Conservation (phyloP, 2,329 filamentous ascomycete genomes). For the Cladosporium velox region DNA sequence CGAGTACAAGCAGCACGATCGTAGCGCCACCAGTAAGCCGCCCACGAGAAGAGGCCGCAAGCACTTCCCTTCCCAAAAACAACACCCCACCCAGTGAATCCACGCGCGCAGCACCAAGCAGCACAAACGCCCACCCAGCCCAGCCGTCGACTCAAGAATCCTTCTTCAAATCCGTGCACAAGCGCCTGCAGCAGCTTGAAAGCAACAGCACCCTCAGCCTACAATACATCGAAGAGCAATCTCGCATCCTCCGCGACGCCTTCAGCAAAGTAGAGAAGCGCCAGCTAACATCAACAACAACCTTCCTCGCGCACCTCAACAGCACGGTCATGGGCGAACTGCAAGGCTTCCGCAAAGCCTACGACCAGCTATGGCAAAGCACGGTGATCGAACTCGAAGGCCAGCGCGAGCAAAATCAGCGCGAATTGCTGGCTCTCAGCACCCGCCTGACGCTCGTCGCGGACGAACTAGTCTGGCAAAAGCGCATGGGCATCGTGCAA, state of each 20-base stretch:
- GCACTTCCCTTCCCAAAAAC: not conserved
- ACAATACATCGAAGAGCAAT: conserved; percentile 96
- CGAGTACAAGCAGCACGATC: not conserved
- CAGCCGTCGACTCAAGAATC: conserved; percentile 89
- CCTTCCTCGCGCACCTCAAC: conserved; percentile 84
- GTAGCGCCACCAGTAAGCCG: not conserved
- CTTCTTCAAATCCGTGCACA: conserved; percentile 96
- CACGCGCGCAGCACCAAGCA: conserved; percentile 22
- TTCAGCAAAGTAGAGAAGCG: conserved; percentile 84
- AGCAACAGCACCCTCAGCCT: conserved; percentile 89
- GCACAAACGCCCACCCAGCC: conserved; percentile 42
- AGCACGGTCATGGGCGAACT: conserved; percentile 81
- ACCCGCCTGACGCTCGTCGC: conserved; percentile 81
- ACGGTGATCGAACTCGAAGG: conserved; percentile 89
- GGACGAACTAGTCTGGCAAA: conserved; percentile 83
- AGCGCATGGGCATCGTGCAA: conserved; percentile 91
- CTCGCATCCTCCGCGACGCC: conserved; percentile 82
- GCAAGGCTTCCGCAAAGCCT: conserved; percentile 75
- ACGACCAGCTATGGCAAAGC: conserved; percentile 95
- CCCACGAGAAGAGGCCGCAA: not conserved
- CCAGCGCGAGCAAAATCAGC: conserved; percentile 80
- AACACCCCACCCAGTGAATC: not conserved
- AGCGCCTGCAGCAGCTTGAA: conserved; percentile 87
- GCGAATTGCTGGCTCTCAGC: conserved; percentile 80
- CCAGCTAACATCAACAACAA: conserved; percentile 78